Conservation (phyloP, 2,329 filamentous ascomycete species). For the Diaporthe australafricana region DNA sequence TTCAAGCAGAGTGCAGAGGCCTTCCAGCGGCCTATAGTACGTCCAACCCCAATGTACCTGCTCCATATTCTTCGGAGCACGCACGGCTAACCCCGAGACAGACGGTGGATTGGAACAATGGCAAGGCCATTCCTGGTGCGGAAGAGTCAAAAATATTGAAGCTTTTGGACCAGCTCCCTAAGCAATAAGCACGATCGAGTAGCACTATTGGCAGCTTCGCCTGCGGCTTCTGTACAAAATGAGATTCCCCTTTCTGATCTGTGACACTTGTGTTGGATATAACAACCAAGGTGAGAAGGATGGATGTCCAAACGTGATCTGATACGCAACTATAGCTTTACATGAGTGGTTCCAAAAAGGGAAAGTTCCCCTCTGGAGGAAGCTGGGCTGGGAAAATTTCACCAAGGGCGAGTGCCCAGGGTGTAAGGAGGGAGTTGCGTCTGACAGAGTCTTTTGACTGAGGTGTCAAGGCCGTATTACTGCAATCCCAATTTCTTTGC, state of each 20-base stretch:
- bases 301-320: background rate
- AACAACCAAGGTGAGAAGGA: background rate
- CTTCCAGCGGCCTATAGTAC: slow-evolving; percentile 83
- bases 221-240: slow-evolving; percentile 27
- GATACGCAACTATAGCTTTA: background rate
- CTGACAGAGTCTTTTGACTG: background rate
- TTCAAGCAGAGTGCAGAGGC: slow-evolving; percentile 76
- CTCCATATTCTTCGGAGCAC: background rate
- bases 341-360: background rate
- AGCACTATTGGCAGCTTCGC: background rate
- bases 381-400: background rate
- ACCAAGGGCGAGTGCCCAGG: background rate
- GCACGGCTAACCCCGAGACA: slow-evolving; percentile 46
- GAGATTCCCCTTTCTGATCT: slow-evolving; percentile 24
- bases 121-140: slow-evolving; percentile 80
- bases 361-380: background rate
- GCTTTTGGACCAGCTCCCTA: slow-evolving; percentile 71
- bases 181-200: slow-evolving; percentile 36
- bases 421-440: background rate
- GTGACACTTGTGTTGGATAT: background rate
- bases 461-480: background rate
- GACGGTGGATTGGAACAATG: slow-evolving; percentile 94
- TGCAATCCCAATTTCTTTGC: background rate
- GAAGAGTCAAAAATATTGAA: slow-evolving; percentile 91
- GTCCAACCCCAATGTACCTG: slow-evolving; percentile 48